Evolutionary conservation across 2,329 filamentous ascomycete genomes (phyloP), one percentile per base, ranked within the genome.

Genomic region (Cadophora gregata): DNA sequence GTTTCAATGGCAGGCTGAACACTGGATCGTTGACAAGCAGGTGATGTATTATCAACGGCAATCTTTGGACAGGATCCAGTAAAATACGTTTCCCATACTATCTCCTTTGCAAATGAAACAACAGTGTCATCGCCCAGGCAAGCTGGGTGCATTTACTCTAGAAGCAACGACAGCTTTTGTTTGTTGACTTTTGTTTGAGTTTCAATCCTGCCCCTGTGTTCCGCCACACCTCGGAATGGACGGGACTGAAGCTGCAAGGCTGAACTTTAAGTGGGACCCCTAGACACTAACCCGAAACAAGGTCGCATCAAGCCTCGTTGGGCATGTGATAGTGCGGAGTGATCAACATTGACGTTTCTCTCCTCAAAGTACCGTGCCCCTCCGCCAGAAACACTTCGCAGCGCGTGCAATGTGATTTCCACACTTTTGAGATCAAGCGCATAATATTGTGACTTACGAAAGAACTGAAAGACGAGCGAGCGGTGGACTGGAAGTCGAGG

Each of bases 291-390:
- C 27, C 50, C 8, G 3, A 53, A 53, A 53, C 50, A 53, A 27
- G 25, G 25, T 53, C 7, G 50, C 53, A 33, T 7, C 29, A 58
- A 58, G 58, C 58, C 24, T 29, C 36, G 24, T 59, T 3, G 21
- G 27, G 31, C 59, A 62, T 62, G 59, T 62, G 59, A 62, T 62
- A 62, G 27, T 62, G 59, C 45, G 45, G 59, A 36, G 59, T 62
- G 59, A 62, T 51, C 58, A 60, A 21, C 58, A 47, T 21, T 10
- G 12, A 36, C 29, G 1, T 24, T n/a, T 24, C n/a, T 24, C 29
- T 24, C n/a, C 31, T 58, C 31, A n/a, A 19, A 7, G 16, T 47
- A 8, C n/a, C 4, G 19, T 16, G 19, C 14, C 50, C 4, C 14
- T 19, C 9, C 19, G 16, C 50, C 4, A 10, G 21, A 31, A 27